Percentiles rank a stretch among this genome's conserved stretches.
These are phyloP conservation scores for Annulohypoxylon moriforme DNA, from an alignment of 495 filamentous ascomycete genomes.

Conservation along the genomic window DNA sequence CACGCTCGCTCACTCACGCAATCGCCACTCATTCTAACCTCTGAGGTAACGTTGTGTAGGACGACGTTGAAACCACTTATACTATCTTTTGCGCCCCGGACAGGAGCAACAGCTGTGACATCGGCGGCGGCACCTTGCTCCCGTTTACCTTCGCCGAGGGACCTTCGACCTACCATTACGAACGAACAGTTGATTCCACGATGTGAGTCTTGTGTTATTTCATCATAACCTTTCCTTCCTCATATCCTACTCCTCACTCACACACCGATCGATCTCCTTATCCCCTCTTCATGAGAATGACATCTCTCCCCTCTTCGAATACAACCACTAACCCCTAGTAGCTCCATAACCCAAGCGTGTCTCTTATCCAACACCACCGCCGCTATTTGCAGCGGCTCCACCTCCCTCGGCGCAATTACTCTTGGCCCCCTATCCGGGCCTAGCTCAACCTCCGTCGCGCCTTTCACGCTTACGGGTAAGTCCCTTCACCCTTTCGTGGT, in stretches of 20 bases:
- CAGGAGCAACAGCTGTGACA: constrained; percentile 22
- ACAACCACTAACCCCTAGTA: constrained; percentile 12
- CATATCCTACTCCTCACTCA: neutral
- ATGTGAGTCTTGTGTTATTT: constrained; percentile 41
- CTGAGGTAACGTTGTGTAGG: constrained; percentile 26
- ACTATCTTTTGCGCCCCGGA: constrained; percentile 55
- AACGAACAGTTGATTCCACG: constrained; percentile 38
- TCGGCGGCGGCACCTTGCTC: constrained; percentile 14
- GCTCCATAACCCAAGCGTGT: constrained; percentile 52
- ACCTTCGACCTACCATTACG: constrained; percentile 48
- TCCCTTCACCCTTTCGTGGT: neutral
- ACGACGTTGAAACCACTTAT: constrained; percentile 49
- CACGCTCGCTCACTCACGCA: neutral
- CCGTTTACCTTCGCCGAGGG: constrained; percentile 56
- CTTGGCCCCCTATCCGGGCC: constrained; percentile 49
- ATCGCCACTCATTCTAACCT: neutral
- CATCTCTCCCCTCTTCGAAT: neutral
- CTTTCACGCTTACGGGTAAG: constrained; percentile 34
- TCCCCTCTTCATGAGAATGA: neutral
- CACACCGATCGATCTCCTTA: neutral
- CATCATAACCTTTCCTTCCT: neutral
- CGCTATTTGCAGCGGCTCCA: constrained; percentile 55
- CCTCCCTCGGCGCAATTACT: constrained; percentile 40
- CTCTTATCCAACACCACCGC: constrained; percentile 47
- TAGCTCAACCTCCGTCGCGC: constrained; percentile 39